Percentiles rank a stretch among this genome's conserved stretches.
phyloP scores from a whole-genome alignment of 352 stramenopile genomes.

The Phytopythium helicoides region DNA sequence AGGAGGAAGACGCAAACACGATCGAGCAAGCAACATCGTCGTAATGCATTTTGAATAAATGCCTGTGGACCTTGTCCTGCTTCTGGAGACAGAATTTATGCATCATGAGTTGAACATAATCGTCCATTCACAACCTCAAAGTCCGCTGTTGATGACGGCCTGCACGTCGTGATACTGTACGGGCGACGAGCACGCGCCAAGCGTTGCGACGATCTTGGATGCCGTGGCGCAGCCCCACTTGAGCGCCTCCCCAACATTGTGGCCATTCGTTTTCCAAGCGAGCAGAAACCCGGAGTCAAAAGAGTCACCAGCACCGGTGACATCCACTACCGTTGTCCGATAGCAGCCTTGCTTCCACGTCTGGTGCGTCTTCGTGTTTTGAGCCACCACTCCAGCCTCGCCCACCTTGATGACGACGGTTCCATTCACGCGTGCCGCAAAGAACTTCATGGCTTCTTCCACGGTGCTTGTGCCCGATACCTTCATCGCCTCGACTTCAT shows the following conservation, averaged over 20 bases:
- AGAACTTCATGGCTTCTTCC: conserved; percentile 53
- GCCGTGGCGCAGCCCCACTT: conserved; percentile 68
- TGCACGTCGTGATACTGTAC: conserved; percentile 47
- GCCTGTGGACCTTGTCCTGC: no score
- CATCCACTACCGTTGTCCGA: conserved; percentile 61
- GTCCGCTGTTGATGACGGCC: conserved; percentile 18
- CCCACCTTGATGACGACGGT: conserved; percentile 76
- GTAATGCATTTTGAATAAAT: background rate
- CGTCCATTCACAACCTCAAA: background rate
- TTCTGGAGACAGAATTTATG: no score
- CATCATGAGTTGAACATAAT: background rate
- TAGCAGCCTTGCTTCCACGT: conserved; percentile 52
- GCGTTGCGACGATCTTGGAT: conserved; percentile 47
- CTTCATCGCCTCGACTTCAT: conserved; percentile 78
- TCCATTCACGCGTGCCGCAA: conserved; percentile 33
- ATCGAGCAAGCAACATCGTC: background rate
- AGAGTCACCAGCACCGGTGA: conserved; percentile 80
- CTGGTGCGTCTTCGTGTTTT: conserved; percentile 36
- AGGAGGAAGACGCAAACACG: background rate
- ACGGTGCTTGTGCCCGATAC: conserved; percentile 46
- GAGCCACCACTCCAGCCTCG: conserved; percentile 50
- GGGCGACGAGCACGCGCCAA: conserved; percentile 52
- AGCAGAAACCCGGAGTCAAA: conserved; percentile 83
- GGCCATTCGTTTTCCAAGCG: conserved; percentile 54
- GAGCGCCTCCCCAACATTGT: conserved; percentile 48